phyloP scores from a whole-genome alignment of 2,329 filamentous ascomycete genomes.

The Xylariomycetidae sp. region DNA sequence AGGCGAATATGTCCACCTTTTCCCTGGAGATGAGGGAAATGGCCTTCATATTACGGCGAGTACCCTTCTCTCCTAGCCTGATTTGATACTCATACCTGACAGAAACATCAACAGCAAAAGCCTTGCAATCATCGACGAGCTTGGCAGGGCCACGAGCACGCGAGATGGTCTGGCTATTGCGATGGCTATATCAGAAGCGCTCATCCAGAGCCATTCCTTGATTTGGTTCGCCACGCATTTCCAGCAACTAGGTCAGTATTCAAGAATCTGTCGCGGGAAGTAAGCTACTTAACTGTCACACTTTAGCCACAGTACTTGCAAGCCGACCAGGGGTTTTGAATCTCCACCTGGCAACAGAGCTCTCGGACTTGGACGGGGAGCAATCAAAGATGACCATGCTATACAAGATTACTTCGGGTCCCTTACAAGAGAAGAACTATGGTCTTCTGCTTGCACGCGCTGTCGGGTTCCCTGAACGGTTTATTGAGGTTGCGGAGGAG shows the following conservation, averaged over 20 bases:
- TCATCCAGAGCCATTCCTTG: conserved; percentile 70
- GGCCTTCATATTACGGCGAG: conserved; percentile 73
- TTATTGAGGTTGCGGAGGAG: conserved; percentile 62
- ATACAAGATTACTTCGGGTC: conserved; percentile 73
- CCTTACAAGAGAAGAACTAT: conserved; percentile 67
- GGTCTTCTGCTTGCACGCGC: conserved; percentile 76
- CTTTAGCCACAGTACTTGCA: conserved; percentile 59
- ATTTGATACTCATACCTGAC: conserved; percentile 1
- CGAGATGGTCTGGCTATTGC: conserved; percentile 86
- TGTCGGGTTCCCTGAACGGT: conserved; percentile 61
- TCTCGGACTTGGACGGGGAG: conserved; percentile 42
- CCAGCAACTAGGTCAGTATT: conserved; percentile 55
- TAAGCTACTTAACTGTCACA: too few relatives aligned
- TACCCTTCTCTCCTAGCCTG: neutral
- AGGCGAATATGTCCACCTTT: conserved; percentile 89
- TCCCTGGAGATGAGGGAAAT: conserved; percentile 94
- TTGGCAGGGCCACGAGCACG: conserved; percentile 85
- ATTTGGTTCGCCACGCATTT: conserved; percentile 97
- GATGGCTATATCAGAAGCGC: conserved; percentile 79
- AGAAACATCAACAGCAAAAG: conserved; percentile 71
- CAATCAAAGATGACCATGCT: conserved; percentile 71
- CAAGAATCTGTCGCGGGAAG: too few relatives aligned
- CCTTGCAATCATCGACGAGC: conserved; percentile 82
- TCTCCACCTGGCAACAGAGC: conserved; percentile 71
- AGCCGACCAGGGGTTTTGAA: conserved; percentile 76